phyloP scores from a whole-genome alignment of 192 early-diverging fungal species.

The Spinellus fusiger region DNA sequence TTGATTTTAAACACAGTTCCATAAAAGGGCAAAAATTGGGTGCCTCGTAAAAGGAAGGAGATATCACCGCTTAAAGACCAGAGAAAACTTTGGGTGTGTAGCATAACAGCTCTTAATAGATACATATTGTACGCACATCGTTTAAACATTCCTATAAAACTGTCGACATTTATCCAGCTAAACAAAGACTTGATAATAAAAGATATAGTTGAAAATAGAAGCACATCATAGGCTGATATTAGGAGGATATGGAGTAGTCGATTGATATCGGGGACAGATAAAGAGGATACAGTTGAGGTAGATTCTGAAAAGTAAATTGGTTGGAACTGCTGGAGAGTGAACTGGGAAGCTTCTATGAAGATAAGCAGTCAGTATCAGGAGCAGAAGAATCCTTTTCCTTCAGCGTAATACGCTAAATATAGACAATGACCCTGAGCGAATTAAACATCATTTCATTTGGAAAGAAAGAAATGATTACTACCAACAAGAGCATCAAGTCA shows the following conservation, averaged over 20 bases:
- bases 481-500: constrained; percentile 4
- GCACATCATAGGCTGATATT: constrained; percentile 3
- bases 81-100: too few species aligned
- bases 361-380: neutral
- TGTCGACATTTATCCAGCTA: constrained; percentile 3
- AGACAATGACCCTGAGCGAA: constrained; percentile 7
- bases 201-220: constrained; percentile 5
- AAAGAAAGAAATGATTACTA: constrained; percentile 14
- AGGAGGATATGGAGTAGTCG: constrained; percentile 6
- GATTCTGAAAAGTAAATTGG: constrained; percentile 14
- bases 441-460: constrained; percentile 8
- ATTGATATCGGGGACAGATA: constrained; percentile 4
- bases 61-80: too few species aligned
- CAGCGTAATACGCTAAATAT: neutral
- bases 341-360: constrained; percentile 5
- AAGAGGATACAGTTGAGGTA: constrained; percentile 1
- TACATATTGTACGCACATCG: constrained; percentile 10
- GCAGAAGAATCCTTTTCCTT: neutral
- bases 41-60: too few species aligned
- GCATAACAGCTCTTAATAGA: constrained; percentile 2
- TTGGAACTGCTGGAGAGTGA: constrained; percentile 4
- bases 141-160: constrained; percentile 1
- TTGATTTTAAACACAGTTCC: too few species aligned
- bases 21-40: too few species aligned
- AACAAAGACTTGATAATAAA: constrained; percentile 2